A percentile compares a stretch with the other conserved stretches of the same genome.
Evolutionary conservation across 73 alveolate species (phyloP).

Genomic region (Uronychia binucleata): DNA sequence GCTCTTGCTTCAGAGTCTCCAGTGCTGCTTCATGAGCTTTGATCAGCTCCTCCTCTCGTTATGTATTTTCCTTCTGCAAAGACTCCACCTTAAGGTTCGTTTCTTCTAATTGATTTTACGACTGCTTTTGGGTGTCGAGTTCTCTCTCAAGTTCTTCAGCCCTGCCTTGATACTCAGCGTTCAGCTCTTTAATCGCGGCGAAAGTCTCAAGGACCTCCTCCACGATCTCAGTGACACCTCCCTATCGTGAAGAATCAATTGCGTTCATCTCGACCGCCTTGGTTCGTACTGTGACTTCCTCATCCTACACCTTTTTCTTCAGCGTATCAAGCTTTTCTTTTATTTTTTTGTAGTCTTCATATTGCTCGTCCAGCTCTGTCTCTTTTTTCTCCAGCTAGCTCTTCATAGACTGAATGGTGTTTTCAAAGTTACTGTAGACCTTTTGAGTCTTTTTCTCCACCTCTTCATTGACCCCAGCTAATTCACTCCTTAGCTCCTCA

Average conservation of each 20-base stretch:
- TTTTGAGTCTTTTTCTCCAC: not conserved
- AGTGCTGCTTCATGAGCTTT: not conserved
- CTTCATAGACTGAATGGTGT: not conserved
- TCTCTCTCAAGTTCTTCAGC: not conserved
- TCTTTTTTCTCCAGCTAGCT: not conserved
- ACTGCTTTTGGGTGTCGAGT: not conserved
- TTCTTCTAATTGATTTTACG: not conserved
- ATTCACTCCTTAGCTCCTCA: not conserved
- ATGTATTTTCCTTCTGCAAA: not conserved
- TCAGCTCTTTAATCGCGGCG: not conserved
- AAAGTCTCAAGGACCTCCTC: not conserved
- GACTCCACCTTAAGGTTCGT: not conserved
- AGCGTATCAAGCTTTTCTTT: not conserved
- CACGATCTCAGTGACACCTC: not conserved
- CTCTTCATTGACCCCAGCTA: not conserved
- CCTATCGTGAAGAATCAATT: not conserved
- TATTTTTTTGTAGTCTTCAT: not conserved
- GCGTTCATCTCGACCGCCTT: not conserved
- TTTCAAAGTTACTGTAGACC: not conserved
- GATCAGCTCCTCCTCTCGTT: not conserved
- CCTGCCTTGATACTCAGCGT: not conserved
- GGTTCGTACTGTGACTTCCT: not conserved
- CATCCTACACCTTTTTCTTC: not conserved
- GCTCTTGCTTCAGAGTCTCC: not conserved
- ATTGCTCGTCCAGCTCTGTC: conserved; percentile 3